phyloP scores from a whole-genome alignment of 495 filamentous ascomycete genomes.

The Penicillium salamii region DNA sequence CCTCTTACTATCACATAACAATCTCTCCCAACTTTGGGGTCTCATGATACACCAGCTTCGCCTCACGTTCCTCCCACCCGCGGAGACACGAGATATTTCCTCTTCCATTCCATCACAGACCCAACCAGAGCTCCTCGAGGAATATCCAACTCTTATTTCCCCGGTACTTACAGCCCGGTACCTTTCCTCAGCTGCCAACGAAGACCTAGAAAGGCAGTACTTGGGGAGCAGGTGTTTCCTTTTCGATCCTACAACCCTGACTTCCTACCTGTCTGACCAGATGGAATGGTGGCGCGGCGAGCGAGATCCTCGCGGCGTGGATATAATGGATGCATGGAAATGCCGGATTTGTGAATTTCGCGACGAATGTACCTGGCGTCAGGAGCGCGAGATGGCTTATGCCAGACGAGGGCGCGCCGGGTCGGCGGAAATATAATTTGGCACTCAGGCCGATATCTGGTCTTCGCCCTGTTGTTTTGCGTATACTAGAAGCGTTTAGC shows the following conservation, averaged over 20 bases:
- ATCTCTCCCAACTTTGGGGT: conserved; percentile 58
- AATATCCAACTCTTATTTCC: conserved; percentile 46
- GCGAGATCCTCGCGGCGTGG: conserved; percentile 71
- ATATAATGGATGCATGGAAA: conserved; percentile 88
- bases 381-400: conserved; percentile 50
- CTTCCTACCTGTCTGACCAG: conserved; percentile 62
- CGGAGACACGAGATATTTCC: conserved; percentile 18
- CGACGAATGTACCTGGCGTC: conserved; percentile 60
- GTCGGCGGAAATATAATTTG: conserved; percentile 13
- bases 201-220: conserved; percentile 38
- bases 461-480: not conserved
- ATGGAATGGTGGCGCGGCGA: conserved; percentile 88
- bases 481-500: not conserved
- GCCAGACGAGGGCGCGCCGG: conserved; percentile 28
- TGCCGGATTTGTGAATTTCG: conserved; percentile 66
- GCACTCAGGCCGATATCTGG: not conserved
- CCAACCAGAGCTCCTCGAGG: conserved; percentile 54
- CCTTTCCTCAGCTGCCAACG: conserved; percentile 32
- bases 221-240: conserved; percentile 68
- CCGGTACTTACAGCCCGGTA: conserved; percentile 47
- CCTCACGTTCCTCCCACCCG: conserved; percentile 53
- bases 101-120: conserved; percentile 51
- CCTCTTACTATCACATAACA: conserved; percentile 58
- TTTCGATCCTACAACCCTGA: conserved; percentile 61
- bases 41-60: conserved; percentile 66